A percentile compares a stretch with the other conserved stretches of the same genome.
Conservation (phyloP, 768 basidiomycete species). For the Psilocybe cubensis region DNA sequence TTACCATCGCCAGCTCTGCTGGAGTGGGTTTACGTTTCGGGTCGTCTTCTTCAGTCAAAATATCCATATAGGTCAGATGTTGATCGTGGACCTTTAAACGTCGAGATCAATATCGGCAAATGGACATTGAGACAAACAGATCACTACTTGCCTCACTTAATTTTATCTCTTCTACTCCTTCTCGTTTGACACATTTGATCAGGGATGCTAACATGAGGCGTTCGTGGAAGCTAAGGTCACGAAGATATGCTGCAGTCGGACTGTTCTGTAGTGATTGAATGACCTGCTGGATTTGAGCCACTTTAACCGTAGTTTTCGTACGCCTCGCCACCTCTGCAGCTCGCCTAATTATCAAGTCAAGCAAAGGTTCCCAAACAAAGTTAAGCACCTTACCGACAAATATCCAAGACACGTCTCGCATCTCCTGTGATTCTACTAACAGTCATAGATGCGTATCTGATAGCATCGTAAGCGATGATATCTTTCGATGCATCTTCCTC, state of each 20-base stretch:
- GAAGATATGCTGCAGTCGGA: slow-evolving; percentile 83
- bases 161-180: slow-evolving; percentile 86
- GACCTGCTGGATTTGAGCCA: slow-evolving; percentile 77
- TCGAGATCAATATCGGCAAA: neutral
- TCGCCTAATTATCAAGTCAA: slow-evolving; percentile 47
- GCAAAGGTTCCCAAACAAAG: neutral
- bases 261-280: slow-evolving; percentile 89
- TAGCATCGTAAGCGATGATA: slow-evolving; percentile 69
- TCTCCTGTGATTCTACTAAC: slow-evolving; percentile 85
- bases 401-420: slow-evolving; percentile 90
- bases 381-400: slow-evolving; percentile 70
- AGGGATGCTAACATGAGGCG: slow-evolving; percentile 85
- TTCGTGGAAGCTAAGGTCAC: slow-evolving; percentile 86
- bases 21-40: slow-evolving; percentile 59
- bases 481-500: slow-evolving; percentile 39
- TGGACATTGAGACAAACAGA: neutral
- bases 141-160: slow-evolving; percentile 70
- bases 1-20: slow-evolving; percentile 67
- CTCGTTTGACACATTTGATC: slow-evolving; percentile 78
- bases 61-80: slow-evolving; percentile 69
- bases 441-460: slow-evolving; percentile 82
- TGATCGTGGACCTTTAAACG: slow-evolving; percentile 72
- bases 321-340: slow-evolving; percentile 79
- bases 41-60: slow-evolving; percentile 63
- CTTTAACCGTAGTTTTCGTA: slow-evolving; percentile 54